Evolutionary conservation across 1,139 yeast genomes (phyloP).

Genomic region (Schwanniomyces etchellsii): DNA sequence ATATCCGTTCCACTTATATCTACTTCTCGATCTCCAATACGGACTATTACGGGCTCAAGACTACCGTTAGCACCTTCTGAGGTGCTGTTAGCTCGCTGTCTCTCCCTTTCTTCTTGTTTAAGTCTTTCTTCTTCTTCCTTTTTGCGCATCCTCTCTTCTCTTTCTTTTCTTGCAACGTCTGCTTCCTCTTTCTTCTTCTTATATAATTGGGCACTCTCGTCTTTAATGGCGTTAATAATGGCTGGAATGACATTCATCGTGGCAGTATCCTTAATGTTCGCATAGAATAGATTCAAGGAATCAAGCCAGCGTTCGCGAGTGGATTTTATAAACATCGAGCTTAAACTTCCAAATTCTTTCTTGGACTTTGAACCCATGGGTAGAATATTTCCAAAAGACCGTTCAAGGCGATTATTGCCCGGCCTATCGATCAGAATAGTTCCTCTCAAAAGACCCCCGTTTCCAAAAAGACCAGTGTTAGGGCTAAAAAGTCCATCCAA

Average conservation of each 20-base stretch:
- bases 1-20: constrained; percentile 89
- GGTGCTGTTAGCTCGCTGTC: constrained; percentile 25
- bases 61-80: constrained; percentile 9
- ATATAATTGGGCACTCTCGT: constrained; percentile 34
- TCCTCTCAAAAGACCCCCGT: constrained; percentile 12
- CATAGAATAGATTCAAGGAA: constrained; percentile 44
- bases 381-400: constrained; percentile 23
- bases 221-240: constrained; percentile 49
- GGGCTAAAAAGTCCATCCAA: constrained; percentile 14
- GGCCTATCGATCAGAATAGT: constrained; percentile 11
- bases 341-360: constrained; percentile 12
- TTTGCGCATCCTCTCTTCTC: constrained; percentile 25
- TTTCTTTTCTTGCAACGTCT: constrained; percentile 22
- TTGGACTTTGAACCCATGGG: constrained; percentile 11
- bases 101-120: constrained; percentile 31
- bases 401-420: constrained; percentile 14
- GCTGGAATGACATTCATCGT: constrained; percentile 43
- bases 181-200: constrained; percentile 25
- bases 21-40: constrained; percentile 73
- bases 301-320: constrained; percentile 72
- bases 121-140: constrained; percentile 32
- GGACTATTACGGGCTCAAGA: constrained; percentile 56
- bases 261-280: constrained; percentile 32
- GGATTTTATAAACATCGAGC: constrained; percentile 40
- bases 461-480: constrained; percentile 1